Conservation (phyloP, 306 rosid genomes). For the Corylus americana region DNA sequence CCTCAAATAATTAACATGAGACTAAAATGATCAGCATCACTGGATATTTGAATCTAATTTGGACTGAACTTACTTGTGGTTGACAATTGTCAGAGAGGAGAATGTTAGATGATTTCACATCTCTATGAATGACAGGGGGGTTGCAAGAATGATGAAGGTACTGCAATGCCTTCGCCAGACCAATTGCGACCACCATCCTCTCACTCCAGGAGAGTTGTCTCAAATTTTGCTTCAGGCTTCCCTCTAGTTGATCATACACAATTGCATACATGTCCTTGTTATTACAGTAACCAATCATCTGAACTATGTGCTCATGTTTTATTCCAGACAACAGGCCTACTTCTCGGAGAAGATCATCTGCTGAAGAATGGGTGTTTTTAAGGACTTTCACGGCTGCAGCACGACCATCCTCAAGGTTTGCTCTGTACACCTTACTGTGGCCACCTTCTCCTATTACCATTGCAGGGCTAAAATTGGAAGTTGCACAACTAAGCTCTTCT, state of each 20-base stretch:
- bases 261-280: slow-evolving; percentile 34
- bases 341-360: slow-evolving; percentile 36
- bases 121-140: slow-evolving; percentile 49
- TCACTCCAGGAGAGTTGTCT: slow-evolving; percentile 36
- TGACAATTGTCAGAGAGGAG: slow-evolving; percentile 40
- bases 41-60: neutral
- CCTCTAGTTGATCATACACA: slow-evolving; percentile 35
- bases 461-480: slow-evolving; percentile 36
- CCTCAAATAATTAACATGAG: too few relatives aligned
- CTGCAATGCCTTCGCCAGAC: slow-evolving; percentile 41
- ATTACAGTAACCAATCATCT: slow-evolving; percentile 44
- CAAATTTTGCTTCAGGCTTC: slow-evolving; percentile 43
- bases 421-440: slow-evolving; percentile 40
- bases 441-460: slow-evolving; percentile 48
- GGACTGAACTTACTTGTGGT: slow-evolving; percentile 38
- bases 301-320: slow-evolving; percentile 42
- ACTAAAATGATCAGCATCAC: neutral
- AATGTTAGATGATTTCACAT: slow-evolving; percentile 51
- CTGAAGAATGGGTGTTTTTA: slow-evolving; percentile 13
- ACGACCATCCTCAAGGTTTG: slow-evolving; percentile 32
- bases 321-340: slow-evolving; percentile 36
- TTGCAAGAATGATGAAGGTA: slow-evolving; percentile 49
- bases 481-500: slow-evolving; percentile 36
- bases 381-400: slow-evolving; percentile 46
- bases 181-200: slow-evolving; percentile 47